Evolutionary conservation across 1,284 basidiomycete genomes (phyloP), one percentile per base, ranked within the genome.

Genomic region (Cryptococcus sp.): DNA sequence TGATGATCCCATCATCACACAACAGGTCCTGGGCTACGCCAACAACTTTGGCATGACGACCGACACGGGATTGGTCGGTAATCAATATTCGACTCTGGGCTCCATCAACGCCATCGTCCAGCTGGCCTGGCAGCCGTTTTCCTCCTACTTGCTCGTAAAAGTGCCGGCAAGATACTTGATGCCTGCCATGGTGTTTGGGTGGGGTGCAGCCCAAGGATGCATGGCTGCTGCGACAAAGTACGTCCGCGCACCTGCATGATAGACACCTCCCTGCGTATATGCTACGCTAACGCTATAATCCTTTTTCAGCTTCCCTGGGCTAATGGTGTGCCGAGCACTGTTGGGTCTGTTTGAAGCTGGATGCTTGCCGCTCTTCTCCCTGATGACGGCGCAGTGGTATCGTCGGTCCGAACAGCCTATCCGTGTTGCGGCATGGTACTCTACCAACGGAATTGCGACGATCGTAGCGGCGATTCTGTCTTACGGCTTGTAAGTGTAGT

Each of bases 331-430:
- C 17, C 70, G 77, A 25, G 75, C 77, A 67, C 55, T 79, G 20
- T 66, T 79, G 13, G 78, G 77, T 57, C 70, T 79, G 1, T 79
- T 78, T 53, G 78, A 79, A 54, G 75, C 78, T 1, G 74, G 73
- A 6, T 77, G 75, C 51, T 61, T 79, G 3, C 78, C 78, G 1
- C 64, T 79, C 8, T 78, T 79, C 65, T 67, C 77, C n/a, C 66
- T 80, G 55, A 65, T 80, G 50, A 78, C 77, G 19, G 64, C 71
- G 10, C 73, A 74, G 19, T 80, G 77, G 77, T 79, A 78, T 65
- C 64, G 77, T 45, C 70, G 78, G 47, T 69, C 70, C 20, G 77
- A 79, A 66, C 73, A 76, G 64, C 77, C 74, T 2, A 34, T 77
- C 19, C 61, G 76, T 40, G 70, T 78, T n/a, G 74, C 70, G 23